Percentiles rank a stretch among this genome's conserved stretches.
These are phyloP conservation scores for Geotrichum ghanense DNA, from an alignment of 805 yeast genomes.

Conservation along the genomic window DNA sequence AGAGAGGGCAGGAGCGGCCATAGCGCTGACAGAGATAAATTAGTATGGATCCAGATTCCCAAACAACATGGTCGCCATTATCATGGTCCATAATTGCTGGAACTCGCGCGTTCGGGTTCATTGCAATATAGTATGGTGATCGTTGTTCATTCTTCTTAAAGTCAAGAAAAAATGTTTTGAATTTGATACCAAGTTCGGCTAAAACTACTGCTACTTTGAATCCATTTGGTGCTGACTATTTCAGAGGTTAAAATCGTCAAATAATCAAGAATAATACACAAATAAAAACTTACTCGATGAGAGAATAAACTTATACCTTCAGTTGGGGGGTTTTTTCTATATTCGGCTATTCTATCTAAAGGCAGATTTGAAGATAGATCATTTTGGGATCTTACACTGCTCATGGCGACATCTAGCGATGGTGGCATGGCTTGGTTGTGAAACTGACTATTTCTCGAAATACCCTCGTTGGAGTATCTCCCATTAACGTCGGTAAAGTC, in stretches of 20 bases:
- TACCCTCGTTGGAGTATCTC: too few species aligned
- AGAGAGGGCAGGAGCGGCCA: constrained; percentile 45
- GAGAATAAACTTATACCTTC: constrained; percentile 76
- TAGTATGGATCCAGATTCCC: constrained; percentile 94
- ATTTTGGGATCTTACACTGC: too few species aligned
- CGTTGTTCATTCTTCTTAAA: constrained; percentile 83
- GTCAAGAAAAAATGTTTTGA: constrained; percentile 74
- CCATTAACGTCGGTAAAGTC: too few species aligned
- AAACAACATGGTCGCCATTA: constrained; percentile 65
- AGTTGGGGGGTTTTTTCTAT: constrained; percentile 64
- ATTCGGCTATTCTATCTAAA: constrained; percentile 44
- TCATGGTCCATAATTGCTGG: constrained; percentile 90
- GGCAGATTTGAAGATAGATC: constrained; percentile 5
- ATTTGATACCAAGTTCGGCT: constrained; percentile 69
- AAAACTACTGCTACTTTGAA: constrained; percentile 88
- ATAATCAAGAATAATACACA: too few species aligned
- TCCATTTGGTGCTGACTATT: constrained; percentile 90
- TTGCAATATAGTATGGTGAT: constrained; percentile 85
- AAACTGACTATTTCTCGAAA: too few species aligned
- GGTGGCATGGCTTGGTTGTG: too few species aligned
- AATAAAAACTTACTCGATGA: constrained; percentile 36
- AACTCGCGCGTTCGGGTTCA: constrained; percentile 91
- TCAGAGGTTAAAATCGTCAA: too few species aligned
- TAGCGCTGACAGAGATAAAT: constrained; percentile 55
- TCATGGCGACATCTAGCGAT: too few species aligned